Evolutionary conservation across 495 filamentous ascomycete genomes (phyloP), one percentile per base, ranked within the genome.

Genomic region (Talaromyces adpressus): DNA sequence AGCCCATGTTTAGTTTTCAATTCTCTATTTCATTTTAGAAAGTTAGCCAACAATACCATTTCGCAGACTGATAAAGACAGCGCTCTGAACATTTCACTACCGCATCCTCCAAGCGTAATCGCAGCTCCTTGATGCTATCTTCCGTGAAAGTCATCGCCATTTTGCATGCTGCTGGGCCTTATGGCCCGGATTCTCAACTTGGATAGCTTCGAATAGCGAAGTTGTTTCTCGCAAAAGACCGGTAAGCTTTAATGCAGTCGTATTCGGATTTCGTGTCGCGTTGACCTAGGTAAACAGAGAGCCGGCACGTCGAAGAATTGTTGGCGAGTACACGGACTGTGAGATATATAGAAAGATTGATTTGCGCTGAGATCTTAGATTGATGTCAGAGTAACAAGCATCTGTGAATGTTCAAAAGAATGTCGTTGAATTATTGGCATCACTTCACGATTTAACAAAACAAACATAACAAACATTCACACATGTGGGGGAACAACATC

Each of bases 1-100:
- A 5, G 1, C 36, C 25, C 32, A 5, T 59, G 49, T n/a, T 29
- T 36, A 11, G 60, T 4, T 32, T 45, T 63, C 32, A 56, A 59
- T 25, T 54, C 61, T 65, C 22, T 11, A 39, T 29, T 62, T 23
- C 41, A 29, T 53, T 3, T 20, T 6, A 6, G 23, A 57, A 52
- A 9, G 57, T 53, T 22, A 45, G 45, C 34, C 22, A 60, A 22
- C 23, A 61, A 67, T 51, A 97, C 94, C 95, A 98, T 87, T 98
- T 99, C 14, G 95, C 87, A 16, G 92, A 92, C 66, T 97, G 92
- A 73, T 97, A 98, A 3, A 99, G 84, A 77, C 95, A 96, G 70
- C 95, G 81, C 67, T 99, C 95, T 0, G 91, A 94, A 79, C 92
- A 97, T 69, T 92, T 91, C 2, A 96, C 82, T 0, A 91, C 86